Conservation (phyloP, 768 basidiomycete genomes). For the Amanita muscaria region DNA sequence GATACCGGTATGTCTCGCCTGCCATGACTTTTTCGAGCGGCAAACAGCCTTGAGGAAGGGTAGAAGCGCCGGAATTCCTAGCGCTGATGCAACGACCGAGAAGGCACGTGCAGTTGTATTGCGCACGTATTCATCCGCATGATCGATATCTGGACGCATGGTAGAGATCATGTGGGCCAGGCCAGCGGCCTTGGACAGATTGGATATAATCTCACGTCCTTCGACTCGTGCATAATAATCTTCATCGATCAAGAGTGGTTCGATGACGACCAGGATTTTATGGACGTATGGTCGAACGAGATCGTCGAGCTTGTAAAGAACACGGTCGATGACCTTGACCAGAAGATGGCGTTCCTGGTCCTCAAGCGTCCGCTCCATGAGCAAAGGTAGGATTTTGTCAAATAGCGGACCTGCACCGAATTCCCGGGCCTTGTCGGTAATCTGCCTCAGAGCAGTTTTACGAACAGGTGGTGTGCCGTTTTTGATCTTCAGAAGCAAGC, state of each 20-base stretch:
- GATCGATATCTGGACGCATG: conserved; percentile 99
- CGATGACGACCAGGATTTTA: conserved; percentile 99
- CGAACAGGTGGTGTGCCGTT: conserved; percentile 98
- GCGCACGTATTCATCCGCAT: conserved; percentile 97
- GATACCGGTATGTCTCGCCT: conserved; percentile 97
- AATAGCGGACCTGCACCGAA: conserved; percentile 97
- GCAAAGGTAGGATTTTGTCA: conserved; percentile 95
- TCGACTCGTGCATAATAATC: conserved; percentile 96
- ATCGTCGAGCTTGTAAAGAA: conserved; percentile 97
- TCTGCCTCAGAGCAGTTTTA: conserved; percentile 94
- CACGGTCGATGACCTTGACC: conserved; percentile 98
- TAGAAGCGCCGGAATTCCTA: conserved; percentile 94
- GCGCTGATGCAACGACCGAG: conserved; percentile 96
- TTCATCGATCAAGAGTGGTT: conserved; percentile 96
- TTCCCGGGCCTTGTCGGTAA: conserved; percentile 98
- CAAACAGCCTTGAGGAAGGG: conserved; percentile 99
- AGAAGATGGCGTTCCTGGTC: conserved; percentile 97
- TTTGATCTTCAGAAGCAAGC: conserved; percentile 95
- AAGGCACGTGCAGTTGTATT: conserved; percentile 99
- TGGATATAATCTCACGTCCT: conserved; percentile 98
- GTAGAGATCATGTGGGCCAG: conserved; percentile 99
- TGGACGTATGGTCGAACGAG: conserved; percentile 98
- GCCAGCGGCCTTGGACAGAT: conserved; percentile 96
- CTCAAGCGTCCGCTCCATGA: conserved; percentile 97
- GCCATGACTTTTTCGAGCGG: conserved; percentile 99